phyloP scores from a whole-genome alignment of 805 yeast species.

The Alloascoidea hylecoeti region DNA sequence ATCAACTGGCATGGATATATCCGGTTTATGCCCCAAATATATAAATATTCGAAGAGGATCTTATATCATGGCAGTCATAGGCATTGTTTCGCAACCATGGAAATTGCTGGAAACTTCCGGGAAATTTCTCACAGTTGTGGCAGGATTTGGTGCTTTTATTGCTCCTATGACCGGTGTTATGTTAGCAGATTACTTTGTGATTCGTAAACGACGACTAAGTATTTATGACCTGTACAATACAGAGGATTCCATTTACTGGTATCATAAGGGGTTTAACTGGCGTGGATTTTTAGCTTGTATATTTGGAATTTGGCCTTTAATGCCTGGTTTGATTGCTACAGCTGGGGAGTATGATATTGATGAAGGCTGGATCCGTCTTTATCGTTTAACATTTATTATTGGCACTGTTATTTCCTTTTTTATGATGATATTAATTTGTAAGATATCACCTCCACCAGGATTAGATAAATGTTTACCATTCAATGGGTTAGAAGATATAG shows the following conservation, averaged over 20 bases:
- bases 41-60: slow-evolving; percentile 17
- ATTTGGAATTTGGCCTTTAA: slow-evolving; percentile 28
- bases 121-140: slow-evolving; percentile 20
- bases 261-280: slow-evolving; percentile 28
- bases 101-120: slow-evolving; percentile 20
- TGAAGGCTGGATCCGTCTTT: not conserved
- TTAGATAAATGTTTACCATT: no score
- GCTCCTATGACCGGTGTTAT: slow-evolving; percentile 24
- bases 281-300: slow-evolving; percentile 24
- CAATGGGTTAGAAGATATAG: no score
- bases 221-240: slow-evolving; percentile 24
- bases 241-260: slow-evolving; percentile 25
- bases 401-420: not conserved
- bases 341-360: not conserved
- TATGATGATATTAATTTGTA: slow-evolving; percentile 9
- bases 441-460: slow-evolving; percentile 11
- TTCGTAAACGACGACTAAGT: slow-evolving; percentile 23
- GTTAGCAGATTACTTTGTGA: slow-evolving; percentile 22
- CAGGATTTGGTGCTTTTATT: slow-evolving; percentile 22
- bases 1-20: slow-evolving; percentile 21
- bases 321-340: slow-evolving; percentile 25
- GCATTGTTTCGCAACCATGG: slow-evolving; percentile 26
- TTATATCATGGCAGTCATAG: slow-evolving; percentile 17
- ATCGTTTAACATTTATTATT: not conserved
- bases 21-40: slow-evolving; percentile 19